Evolutionary conservation across 768 basidiomycete genomes (phyloP), one percentile per base, ranked within the genome.

Genomic region (Psilocybe cyanescens): DNA sequence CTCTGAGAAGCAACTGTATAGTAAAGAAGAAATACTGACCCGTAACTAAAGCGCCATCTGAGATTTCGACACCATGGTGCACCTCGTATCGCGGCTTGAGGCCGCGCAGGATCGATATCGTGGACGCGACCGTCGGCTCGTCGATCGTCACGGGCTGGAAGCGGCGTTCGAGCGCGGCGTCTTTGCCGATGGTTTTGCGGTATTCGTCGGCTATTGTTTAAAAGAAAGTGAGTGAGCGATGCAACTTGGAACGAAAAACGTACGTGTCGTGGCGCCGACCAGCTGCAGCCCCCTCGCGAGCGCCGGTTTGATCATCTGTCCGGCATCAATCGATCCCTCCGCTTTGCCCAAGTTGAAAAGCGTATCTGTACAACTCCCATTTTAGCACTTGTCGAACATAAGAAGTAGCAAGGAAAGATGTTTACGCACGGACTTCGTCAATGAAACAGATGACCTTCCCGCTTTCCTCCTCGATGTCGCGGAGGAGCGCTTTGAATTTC

Each of bases 181-280:
- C 95, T 74, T 95, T 96, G 50, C 86, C 91, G 39, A 97, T 97
- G 0, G 91, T 92, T 74, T 96, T 94, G 30, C 91, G 83, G 67
- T 95, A 95, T 72, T 96, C 94, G 64, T 95, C 93, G 45, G 91
- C n/a, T n/a, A n/a, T n/a, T n/a, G n/a, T n/a, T n/a, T n/a, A n/a
- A n/a, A n/a, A n/a, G n/a, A n/a, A n/a, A n/a, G n/a, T n/a, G n/a
- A n/a, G n/a, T n/a, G n/a, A n/a, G n/a, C n/a, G n/a, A n/a, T n/a
- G n/a, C n/a, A n/a, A n/a, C n/a, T n/a, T n/a, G n/a, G n/a, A n/a
- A n/a, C n/a, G n/a, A n/a, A n/a, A n/a, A n/a, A n/a, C n/a, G 60
- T 73, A 92, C 91, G 86, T 4, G 95, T 96, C 0, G 94, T 97
- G 0, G 95, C 95, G 17, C 95, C 94, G 4, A 97, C 92, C 1